These are phyloP conservation scores for Seiridium unicorne DNA, from an alignment of 2,329 filamentous ascomycete species.

Conservation along the genomic window DNA sequence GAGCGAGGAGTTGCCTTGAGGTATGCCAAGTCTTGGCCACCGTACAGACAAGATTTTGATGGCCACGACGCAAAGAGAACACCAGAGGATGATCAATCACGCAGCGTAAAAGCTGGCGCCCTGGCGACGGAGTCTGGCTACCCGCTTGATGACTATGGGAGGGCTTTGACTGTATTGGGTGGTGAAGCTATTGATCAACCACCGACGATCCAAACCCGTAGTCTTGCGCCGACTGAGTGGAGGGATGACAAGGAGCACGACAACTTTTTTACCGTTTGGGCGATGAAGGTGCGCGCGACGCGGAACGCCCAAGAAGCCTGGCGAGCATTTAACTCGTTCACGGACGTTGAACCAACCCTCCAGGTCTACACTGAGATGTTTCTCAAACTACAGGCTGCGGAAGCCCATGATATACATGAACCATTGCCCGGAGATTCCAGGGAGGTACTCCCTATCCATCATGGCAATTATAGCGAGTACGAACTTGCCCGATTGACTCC, in stretches of 20 bases:
- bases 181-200: conserved; percentile 45
- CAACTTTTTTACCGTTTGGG: conserved; percentile 46
- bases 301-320: conserved; percentile 62
- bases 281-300: conserved; percentile 55
- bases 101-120: conserved; percentile 50
- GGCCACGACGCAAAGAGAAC: conserved; percentile 57
- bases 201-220: conserved; percentile 57
- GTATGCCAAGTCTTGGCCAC: conserved; percentile 56
- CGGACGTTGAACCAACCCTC: conserved; percentile 32
- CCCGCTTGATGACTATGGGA: conserved; percentile 41
- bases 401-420: conserved; percentile 21
- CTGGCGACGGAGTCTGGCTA: conserved; percentile 59
- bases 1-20: conserved; percentile 49
- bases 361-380: conserved; percentile 62
- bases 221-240: conserved; percentile 31
- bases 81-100: conserved; percentile 51
- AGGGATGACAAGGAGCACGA: conserved; percentile 19
- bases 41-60: conserved; percentile 55
- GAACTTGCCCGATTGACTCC: conserved; percentile 62
- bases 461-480: conserved; percentile 60
- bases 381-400: conserved; percentile 47
- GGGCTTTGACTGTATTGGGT: conserved; percentile 49
- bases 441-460: conserved; percentile 53
- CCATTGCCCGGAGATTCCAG: conserved; percentile 58
- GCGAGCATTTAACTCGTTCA: conserved; percentile 29